Conservation (phyloP, 164 flowering plant genomes). For the Vitis rotundifolia region DNA sequence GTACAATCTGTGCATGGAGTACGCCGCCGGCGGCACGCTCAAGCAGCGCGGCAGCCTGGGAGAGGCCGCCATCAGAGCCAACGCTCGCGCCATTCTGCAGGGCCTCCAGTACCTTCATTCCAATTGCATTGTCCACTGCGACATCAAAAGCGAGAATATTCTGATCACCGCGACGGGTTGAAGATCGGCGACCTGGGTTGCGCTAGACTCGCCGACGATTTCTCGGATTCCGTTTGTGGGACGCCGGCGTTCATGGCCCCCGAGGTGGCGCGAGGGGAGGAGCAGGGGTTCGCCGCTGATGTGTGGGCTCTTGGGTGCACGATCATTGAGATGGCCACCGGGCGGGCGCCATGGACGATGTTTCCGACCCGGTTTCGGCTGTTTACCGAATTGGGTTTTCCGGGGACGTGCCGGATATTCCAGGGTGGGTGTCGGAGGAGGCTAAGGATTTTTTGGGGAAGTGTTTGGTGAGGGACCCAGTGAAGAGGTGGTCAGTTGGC, state of each 20-base stretch:
- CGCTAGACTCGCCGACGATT: constrained; percentile 35
- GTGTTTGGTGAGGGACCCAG: constrained; percentile 59
- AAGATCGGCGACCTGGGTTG: constrained; percentile 79
- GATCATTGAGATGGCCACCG: constrained; percentile 76
- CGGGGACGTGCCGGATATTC: constrained; percentile 52
- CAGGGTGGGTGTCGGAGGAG: constrained; percentile 43
- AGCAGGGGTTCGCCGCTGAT: constrained; percentile 68
- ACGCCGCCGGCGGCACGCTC: constrained; percentile 56
- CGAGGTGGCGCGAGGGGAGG: constrained; percentile 76
- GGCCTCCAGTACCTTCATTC: constrained; percentile 64
- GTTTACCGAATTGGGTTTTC: constrained; percentile 56
- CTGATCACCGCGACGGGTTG: constrained; percentile 45
- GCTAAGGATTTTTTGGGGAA: constrained; percentile 66
- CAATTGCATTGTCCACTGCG: constrained; percentile 69
- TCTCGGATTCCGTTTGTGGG: constrained; percentile 21
- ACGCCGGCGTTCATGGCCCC: constrained; percentile 88
- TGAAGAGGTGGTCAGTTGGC: constrained; percentile 57
- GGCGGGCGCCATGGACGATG: constrained; percentile 59
- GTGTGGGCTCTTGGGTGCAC: constrained; percentile 91
- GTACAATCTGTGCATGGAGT: constrained; percentile 72
- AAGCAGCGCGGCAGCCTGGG: constrained; percentile 37
- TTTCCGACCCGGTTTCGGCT: constrained; percentile 42
- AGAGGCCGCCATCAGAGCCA: constrained; percentile 31
- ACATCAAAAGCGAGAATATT: constrained; percentile 65
- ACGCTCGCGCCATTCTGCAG: constrained; percentile 33